These are phyloP conservation scores for Kwoniella mangroviensis DNA, from an alignment of 768 basidiomycete species.

Conservation along the genomic window DNA sequence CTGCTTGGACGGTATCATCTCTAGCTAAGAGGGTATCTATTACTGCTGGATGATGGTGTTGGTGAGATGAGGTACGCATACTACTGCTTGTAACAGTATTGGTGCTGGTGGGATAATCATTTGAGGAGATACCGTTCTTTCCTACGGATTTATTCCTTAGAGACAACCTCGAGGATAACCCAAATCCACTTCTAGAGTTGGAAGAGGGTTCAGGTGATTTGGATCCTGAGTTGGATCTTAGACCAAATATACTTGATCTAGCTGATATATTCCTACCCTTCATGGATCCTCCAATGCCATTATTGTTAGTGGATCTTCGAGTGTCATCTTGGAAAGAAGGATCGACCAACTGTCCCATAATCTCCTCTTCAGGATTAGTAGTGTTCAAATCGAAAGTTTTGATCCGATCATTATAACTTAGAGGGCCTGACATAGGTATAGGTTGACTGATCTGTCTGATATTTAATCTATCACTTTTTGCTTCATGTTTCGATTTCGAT, in stretches of 20 bases:
- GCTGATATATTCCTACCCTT: background rate
- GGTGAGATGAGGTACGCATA: background rate
- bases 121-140: constrained; percentile 4
- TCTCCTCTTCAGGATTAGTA: background rate
- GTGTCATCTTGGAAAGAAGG: too few relatives aligned
- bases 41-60: background rate
- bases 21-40: constrained; percentile 12
- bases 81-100: background rate
- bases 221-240: background rate
- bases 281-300: too few relatives aligned
- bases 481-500: background rate
- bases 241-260: constrained; percentile 1
- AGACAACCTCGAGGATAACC: background rate
- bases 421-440: constrained; percentile 7
- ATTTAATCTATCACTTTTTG: background rate
- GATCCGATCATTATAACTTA: background rate
- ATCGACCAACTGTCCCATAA: background rate
- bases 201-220: background rate
- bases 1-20: background rate
- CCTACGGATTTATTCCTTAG: background rate
- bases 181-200: background rate
- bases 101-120: background rate
- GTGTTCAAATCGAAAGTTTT: constrained; percentile 4
- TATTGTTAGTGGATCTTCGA: background rate
- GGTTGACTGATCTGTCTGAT: constrained; percentile 21